These are phyloP conservation scores for Candida stauntonica DNA, from an alignment of 805 yeast genomes.

Conservation along the genomic window DNA sequence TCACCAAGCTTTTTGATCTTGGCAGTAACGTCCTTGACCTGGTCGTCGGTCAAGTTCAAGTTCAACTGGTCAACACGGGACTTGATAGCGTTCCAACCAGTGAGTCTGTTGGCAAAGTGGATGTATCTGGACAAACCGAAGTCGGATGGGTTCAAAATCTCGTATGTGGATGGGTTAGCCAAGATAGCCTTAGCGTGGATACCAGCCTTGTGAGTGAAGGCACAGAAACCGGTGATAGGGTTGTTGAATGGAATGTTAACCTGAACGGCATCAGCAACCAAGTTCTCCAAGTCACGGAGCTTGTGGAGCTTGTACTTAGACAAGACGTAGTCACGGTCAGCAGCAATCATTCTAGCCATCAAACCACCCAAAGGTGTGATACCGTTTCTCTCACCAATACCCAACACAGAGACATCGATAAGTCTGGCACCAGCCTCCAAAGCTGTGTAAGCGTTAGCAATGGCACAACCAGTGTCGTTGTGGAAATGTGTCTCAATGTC, in stretches of 20 bases:
- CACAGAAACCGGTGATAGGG: conserved; percentile 99
- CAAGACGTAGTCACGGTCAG: conserved; percentile 92
- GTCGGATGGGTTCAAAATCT: conserved; percentile 89
- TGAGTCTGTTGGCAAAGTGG: conserved; percentile 95
- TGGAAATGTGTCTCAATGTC: conserved; percentile 99
- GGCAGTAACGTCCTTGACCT: conserved; percentile 89
- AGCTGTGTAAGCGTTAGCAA: conserved; percentile 97
- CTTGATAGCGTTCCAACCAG: conserved; percentile 99
- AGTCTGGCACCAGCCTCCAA: conserved; percentile 95
- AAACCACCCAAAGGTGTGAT: conserved; percentile 96
- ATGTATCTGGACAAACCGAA: conserved; percentile 95
- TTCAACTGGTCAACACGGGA: conserved; percentile 96
- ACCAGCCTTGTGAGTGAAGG: conserved; percentile 99
- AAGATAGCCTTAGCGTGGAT: conserved; percentile 98
- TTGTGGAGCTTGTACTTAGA: conserved; percentile 94
- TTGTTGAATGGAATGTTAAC: conserved; percentile 97
- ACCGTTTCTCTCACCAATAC: conserved; percentile 99
- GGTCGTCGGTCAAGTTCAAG: conserved; percentile 83
- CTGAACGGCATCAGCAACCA: conserved; percentile 96
- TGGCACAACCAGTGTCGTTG: conserved; percentile 98
- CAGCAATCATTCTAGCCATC: conserved; percentile 99
- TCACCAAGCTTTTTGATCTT: conserved; percentile 95
- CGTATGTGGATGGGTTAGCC: conserved; percentile 98
- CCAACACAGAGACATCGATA: conserved; percentile 92
- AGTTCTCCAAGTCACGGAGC: conserved; percentile 89